Evolutionary conservation across 352 stramenopile species (phyloP).

Genomic region (Globisporangium heterothallicum): DNA sequence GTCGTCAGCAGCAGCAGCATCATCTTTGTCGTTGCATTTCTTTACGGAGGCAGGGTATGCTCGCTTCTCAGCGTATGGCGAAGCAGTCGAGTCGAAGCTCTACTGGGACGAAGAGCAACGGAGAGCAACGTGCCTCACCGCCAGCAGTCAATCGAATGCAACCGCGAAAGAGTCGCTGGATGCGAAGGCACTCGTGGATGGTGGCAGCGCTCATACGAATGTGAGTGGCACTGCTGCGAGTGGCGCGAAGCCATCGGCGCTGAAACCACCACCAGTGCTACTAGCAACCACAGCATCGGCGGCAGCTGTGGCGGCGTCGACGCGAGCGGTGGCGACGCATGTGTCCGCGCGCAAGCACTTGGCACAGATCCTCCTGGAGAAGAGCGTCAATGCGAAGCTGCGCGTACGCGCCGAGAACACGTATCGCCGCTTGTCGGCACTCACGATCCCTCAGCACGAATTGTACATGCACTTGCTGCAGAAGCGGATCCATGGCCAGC

Average conservation of each 20-base stretch:
- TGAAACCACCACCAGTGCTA: background rate
- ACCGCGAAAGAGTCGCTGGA: background rate
- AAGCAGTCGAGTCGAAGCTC: slow-evolving; percentile 15
- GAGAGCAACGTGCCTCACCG: slow-evolving; percentile 16
- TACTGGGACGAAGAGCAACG: slow-evolving; percentile 25
- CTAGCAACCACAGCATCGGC: background rate
- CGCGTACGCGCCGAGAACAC: slow-evolving; percentile 23
- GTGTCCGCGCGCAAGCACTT: slow-evolving; percentile 20
- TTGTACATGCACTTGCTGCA: slow-evolving; percentile 40
- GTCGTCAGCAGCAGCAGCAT: background rate
- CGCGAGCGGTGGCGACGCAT: background rate
- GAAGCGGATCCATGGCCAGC: slow-evolving; percentile 34
- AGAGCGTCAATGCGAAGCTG: slow-evolving; percentile 13
- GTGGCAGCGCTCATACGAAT: background rate
- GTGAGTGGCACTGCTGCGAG: background rate
- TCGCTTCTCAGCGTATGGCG: slow-evolving; percentile 26
- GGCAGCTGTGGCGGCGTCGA: background rate
- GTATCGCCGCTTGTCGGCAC: slow-evolving; percentile 34
- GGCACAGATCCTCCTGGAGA: slow-evolving; percentile 27
- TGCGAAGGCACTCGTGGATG: no score
- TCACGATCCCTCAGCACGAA: slow-evolving; percentile 46
- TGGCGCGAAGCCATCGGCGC: background rate
- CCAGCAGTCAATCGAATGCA: background rate
- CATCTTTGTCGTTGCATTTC: slow-evolving; percentile 15
- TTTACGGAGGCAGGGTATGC: slow-evolving; percentile 35